Conservation (phyloP, 78 protist species). For the Planoprotostelium fungivorum region DNA sequence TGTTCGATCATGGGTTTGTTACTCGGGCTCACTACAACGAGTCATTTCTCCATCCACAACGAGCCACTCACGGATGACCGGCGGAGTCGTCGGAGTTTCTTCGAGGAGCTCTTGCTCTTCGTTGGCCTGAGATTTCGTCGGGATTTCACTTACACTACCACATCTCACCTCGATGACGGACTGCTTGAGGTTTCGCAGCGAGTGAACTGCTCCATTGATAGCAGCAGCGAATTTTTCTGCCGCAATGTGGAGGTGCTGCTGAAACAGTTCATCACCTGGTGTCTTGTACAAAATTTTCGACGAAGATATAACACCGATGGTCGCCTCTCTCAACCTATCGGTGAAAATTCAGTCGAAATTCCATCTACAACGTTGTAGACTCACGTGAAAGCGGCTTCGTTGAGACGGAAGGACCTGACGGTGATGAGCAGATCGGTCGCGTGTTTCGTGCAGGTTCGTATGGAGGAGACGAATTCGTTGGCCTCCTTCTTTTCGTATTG, state of each 20-base stretch:
- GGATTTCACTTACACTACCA: too few relatives aligned
- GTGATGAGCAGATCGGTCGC: not conserved
- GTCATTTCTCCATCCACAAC: too few relatives aligned
- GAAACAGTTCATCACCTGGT: not conserved
- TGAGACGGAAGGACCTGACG: not conserved
- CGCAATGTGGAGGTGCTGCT: not conserved
- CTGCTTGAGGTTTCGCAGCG: not conserved
- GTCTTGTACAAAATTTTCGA: not conserved
- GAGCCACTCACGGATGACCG: too few relatives aligned
- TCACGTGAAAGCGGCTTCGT: not conserved
- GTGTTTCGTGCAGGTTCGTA: not conserved
- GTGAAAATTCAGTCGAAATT: not conserved
- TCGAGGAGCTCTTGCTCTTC: too few relatives aligned
- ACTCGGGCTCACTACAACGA: too few relatives aligned
- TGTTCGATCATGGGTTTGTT: too few relatives aligned
- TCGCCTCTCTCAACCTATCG: not conserved
- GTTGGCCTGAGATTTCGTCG: too few relatives aligned
- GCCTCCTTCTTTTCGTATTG: not conserved
- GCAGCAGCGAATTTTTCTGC: not conserved
- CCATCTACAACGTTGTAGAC: too few relatives aligned
- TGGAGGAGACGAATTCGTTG: not conserved
- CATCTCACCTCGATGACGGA: not conserved
- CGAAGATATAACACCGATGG: not conserved
- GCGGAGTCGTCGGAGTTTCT: too few relatives aligned
- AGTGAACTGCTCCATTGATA: not conserved